phyloP scores from a whole-genome alignment of 345 rosid species.

The Rhizophora apiculata region DNA sequence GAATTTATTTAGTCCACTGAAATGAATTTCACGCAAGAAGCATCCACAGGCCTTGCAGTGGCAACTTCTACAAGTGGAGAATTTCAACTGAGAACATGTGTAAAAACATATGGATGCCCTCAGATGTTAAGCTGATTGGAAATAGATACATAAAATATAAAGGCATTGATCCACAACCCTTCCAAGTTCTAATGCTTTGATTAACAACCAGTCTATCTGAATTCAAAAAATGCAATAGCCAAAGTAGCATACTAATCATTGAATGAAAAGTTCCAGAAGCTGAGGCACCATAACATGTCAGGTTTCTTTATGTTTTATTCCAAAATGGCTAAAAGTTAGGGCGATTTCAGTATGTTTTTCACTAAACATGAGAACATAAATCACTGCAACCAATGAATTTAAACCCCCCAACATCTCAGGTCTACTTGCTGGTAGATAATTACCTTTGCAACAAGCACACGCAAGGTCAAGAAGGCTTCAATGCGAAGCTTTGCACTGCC shows the following conservation, averaged over 20 bases:
- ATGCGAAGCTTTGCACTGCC: constrained; percentile 76
- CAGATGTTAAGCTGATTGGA: too few relatives aligned
- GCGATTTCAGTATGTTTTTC: neutral
- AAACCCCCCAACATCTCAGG: neutral
- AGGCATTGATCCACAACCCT: too few relatives aligned
- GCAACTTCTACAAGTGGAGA: neutral
- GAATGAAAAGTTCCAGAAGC: too few relatives aligned
- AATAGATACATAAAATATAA: too few relatives aligned
- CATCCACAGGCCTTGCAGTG: too few relatives aligned
- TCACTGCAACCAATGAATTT: neutral
- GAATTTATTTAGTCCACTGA: neutral
- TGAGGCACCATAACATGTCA: too few relatives aligned
- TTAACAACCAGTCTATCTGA: too few relatives aligned
- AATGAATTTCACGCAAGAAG: neutral
- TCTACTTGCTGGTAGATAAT: neutral
- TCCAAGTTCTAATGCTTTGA: too few relatives aligned
- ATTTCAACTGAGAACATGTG: neutral
- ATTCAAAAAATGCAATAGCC: too few relatives aligned
- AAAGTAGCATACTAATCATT: too few relatives aligned
- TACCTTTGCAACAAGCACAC: constrained; percentile 89
- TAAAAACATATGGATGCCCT: too few relatives aligned
- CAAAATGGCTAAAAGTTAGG: neutral
- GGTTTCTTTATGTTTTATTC: too few relatives aligned
- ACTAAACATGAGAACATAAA: neutral
- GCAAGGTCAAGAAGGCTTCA: constrained; percentile 73